Evolutionary conservation across 441 rosid species (phyloP), one percentile per base, ranked within the genome.

Genomic region (Heliophila coronopifolia): DNA sequence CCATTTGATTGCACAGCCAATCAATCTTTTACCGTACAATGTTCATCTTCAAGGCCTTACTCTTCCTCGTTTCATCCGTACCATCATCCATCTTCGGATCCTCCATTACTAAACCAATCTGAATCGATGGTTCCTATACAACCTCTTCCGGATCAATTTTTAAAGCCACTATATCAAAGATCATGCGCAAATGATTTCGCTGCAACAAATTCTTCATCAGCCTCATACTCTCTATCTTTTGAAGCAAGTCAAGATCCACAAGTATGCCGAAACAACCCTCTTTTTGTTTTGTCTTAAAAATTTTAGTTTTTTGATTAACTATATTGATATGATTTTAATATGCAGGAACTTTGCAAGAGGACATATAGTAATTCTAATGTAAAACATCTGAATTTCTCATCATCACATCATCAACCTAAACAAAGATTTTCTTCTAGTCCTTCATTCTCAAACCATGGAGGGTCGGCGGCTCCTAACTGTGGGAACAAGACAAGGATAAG

Each of bases 401-500:
- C 74, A 23, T 59, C 27, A 30, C 31, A 64, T 35, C 36, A 54
- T 12, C 68, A 66, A 61, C 68, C 70, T 26, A 53, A 23, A 41
- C 53, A 73, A 18, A 70, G 70, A 16, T 59, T 69, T 60, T 32
- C 67, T 47, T 45, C 64, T 44, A 65, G 46, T 46, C 40, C 63
- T 52, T 50, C 58, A 7, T 46, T 59, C 30, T 59, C 54, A 48
- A 32, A 24, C 2, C 38, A 49, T 12, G 55, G 71, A 18, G 70
- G 65, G 3, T 44, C 54, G 0, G 5, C 37, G 54, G 48, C 49
- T 56, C 35, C 63, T 11, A 47, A 40, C 6, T 54, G 51, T 40
- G 57, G 49, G 0, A 68, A 55, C 51, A 84, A 86, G 75, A 79
- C 82, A 3, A 58, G 98, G 47, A 86, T 91, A 41, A 75, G 94